Percentiles rank a stretch among this genome's conserved stretches.
These are phyloP conservation scores for Globisporangium irregulare DNA, from an alignment of 352 stramenopile species.

Conservation along the genomic window DNA sequence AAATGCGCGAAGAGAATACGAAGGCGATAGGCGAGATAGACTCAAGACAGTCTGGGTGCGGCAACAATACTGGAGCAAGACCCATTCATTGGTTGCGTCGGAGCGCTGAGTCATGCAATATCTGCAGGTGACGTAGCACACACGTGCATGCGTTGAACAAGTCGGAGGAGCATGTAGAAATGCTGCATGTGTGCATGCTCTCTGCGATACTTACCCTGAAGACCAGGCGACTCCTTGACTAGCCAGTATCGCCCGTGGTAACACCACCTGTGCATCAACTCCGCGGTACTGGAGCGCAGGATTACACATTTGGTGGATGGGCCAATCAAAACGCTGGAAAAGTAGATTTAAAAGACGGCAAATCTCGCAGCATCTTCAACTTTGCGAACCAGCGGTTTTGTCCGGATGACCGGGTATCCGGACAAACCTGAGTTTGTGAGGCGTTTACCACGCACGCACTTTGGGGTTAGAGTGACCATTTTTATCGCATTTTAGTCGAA, in stretches of 20 bases:
- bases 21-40: no score
- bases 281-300: not conserved
- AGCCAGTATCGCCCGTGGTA: not conserved
- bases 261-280: not conserved
- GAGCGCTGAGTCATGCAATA: no score
- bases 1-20: no score
- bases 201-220: no score
- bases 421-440: not conserved
- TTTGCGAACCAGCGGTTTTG: not conserved
- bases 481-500: not conserved
- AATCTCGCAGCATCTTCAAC: not conserved
- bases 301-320: not conserved
- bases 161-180: no score
- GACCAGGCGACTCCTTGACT: no score
- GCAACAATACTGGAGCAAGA: no score
- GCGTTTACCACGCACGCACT: not conserved
- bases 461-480: not conserved
- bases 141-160: no score
- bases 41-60: no score
- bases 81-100: no score
- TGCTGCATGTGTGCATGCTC: no score
- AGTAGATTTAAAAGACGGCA: not conserved
- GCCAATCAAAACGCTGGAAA: not conserved
- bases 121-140: no score
- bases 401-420: not conserved